Evolutionary conservation across 768 basidiomycete genomes (phyloP).

Genomic region (Pleurotus salmoneostramineus): DNA sequence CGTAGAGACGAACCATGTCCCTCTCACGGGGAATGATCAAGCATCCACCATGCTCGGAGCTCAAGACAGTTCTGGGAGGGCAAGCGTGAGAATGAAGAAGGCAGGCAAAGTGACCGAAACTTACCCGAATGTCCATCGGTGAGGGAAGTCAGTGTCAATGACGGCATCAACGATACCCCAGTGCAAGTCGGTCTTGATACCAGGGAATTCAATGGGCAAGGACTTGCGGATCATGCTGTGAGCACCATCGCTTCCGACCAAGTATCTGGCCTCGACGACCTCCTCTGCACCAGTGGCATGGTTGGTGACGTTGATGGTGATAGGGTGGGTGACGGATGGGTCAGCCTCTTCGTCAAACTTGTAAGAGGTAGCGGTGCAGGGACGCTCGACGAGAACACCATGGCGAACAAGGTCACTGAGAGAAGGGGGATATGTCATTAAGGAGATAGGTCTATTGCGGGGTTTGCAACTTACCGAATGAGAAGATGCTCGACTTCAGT

Average conservation of each 20-base stretch:
- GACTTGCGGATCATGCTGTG: slow-evolving; percentile 44
- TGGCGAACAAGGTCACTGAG: slow-evolving; percentile 4
- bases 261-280: slow-evolving; percentile 24
- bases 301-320: slow-evolving; percentile 9
- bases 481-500: slow-evolving; percentile 9
- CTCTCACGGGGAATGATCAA: slow-evolving; percentile 46
- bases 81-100: slow-evolving; percentile 11
- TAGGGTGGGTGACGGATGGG: slow-evolving; percentile 8
- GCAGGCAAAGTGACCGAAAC: background rate
- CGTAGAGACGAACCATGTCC: slow-evolving; percentile 41
- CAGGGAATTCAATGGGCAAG: slow-evolving; percentile 38
- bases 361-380: slow-evolving; percentile 9
- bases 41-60: slow-evolving; percentile 39
- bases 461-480: slow-evolving; percentile 1
- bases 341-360: slow-evolving; percentile 7
- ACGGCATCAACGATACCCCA: slow-evolving; percentile 47
- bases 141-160: slow-evolving; percentile 45
- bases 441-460: background rate
- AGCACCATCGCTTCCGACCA: slow-evolving; percentile 32
- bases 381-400: slow-evolving; percentile 5
- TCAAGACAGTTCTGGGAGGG: slow-evolving; percentile 39
- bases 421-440: background rate
- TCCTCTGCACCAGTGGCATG: slow-evolving; percentile 15
- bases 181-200: slow-evolving; percentile 37
- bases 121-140: slow-evolving; percentile 20